A percentile compares a stretch with the other conserved stretches of the same genome.
phyloP scores from a whole-genome alignment of 2,329 filamentous ascomycete species.

The Alternaria gaisen region DNA sequence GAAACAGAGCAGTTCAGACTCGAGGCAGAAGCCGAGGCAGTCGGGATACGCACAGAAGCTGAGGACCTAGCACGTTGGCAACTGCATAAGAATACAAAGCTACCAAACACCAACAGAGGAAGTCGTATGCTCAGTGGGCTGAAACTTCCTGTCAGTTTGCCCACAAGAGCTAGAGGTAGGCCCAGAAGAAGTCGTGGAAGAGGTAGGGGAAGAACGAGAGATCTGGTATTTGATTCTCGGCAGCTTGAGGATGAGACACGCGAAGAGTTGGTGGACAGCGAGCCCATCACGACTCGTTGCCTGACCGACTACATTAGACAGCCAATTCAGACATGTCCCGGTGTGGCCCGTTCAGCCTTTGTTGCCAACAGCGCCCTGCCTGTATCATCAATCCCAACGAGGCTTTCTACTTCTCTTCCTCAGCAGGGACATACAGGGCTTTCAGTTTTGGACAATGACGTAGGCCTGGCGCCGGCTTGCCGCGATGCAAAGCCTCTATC shows the following conservation, averaged over 20 bases:
- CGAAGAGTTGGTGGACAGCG: slow-evolving; percentile 7
- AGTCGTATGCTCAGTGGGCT: slow-evolving; percentile 21
- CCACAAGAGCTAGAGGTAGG: slow-evolving; percentile 20
- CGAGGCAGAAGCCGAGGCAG: slow-evolving; percentile 39
- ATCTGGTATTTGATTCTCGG: background rate
- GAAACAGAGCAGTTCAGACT: slow-evolving; percentile 44
- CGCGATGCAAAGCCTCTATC: slow-evolving; percentile 21
- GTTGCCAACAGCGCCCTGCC: slow-evolving; percentile 45
- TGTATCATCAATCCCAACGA: slow-evolving; percentile 24
- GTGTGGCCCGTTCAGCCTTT: slow-evolving; percentile 39
- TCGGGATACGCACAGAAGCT: slow-evolving; percentile 28
- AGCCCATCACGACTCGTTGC: slow-evolving; percentile 11
- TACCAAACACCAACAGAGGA: slow-evolving; percentile 17
- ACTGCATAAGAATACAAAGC: slow-evolving; percentile 38
- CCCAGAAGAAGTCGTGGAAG: slow-evolving; percentile 22
- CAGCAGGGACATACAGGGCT: slow-evolving; percentile 13
- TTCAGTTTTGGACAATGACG: slow-evolving; percentile 11
- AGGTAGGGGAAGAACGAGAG: slow-evolving; percentile 9
- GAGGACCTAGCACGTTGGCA: slow-evolving; percentile 29
- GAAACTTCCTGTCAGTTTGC: slow-evolving; percentile 15
- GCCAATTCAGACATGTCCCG: slow-evolving; percentile 27
- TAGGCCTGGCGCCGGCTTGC: background rate
- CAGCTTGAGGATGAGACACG: slow-evolving; percentile 6
- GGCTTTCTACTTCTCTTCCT: slow-evolving; percentile 4
- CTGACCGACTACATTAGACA: slow-evolving; percentile 25